A percentile compares a stretch with the other conserved stretches of the same genome.
Conservation (phyloP, 2,329 filamentous ascomycete species). For the Lizonia empirigonia region DNA sequence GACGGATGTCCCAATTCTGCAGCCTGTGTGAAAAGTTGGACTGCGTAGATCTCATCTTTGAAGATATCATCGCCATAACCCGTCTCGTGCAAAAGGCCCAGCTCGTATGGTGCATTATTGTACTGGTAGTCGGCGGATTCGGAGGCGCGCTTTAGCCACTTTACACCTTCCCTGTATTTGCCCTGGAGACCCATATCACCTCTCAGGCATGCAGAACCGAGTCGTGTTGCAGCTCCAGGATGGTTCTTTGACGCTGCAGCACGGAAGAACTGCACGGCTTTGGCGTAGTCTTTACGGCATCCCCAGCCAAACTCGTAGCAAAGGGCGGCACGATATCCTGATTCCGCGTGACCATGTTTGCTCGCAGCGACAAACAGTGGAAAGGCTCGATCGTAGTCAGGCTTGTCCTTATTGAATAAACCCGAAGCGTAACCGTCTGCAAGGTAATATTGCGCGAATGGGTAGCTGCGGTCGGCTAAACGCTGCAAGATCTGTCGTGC, state of each 20-base stretch:
- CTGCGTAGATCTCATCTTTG: slow-evolving; percentile 85
- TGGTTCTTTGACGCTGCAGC: slow-evolving; percentile 91
- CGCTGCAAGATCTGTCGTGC: slow-evolving; percentile 87
- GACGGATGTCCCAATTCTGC: slow-evolving; percentile 89
- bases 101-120: slow-evolving; percentile 88
- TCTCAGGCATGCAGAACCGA: slow-evolving; percentile 87
- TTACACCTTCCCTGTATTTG: slow-evolving; percentile 87
- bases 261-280: slow-evolving; percentile 92
- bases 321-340: slow-evolving; percentile 87
- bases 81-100: slow-evolving; percentile 84
- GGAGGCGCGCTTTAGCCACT: slow-evolving; percentile 92
- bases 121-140: slow-evolving; percentile 92
- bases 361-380: slow-evolving; percentile 90
- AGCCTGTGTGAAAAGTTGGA: slow-evolving; percentile 91
- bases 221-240: slow-evolving; percentile 89
- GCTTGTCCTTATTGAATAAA: slow-evolving; percentile 91
- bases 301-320: slow-evolving; percentile 99
- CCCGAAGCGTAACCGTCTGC: slow-evolving; percentile 94
- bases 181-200: slow-evolving; percentile 85
- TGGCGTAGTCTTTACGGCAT: slow-evolving; percentile 83
- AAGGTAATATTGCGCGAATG: slow-evolving; percentile 97
- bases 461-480: slow-evolving; percentile 85
- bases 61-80: slow-evolving; percentile 97
- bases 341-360: slow-evolving; percentile 97
- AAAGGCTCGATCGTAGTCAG: slow-evolving; percentile 90